A percentile compares a stretch with the other conserved stretches of the same genome.
phyloP scores from a whole-genome alignment of 495 filamentous ascomycete species.

The Neurospora cerealis region DNA sequence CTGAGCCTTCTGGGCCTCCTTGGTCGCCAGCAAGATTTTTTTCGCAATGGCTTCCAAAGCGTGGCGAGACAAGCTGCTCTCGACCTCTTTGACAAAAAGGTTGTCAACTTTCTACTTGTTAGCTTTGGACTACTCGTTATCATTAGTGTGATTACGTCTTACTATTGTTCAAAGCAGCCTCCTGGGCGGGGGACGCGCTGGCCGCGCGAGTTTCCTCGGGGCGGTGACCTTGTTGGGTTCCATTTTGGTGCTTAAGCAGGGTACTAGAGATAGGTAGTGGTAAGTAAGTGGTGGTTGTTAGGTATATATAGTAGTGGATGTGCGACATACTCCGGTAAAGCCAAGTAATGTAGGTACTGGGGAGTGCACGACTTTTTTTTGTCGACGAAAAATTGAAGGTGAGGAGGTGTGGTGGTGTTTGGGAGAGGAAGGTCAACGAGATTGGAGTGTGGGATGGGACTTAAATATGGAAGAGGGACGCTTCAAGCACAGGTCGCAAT shows the following conservation, averaged over 20 bases:
- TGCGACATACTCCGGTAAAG: no score
- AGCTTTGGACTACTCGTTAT: neutral
- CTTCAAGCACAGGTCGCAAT: no score
- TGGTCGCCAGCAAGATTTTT: neutral
- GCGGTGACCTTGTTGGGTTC: neutral
- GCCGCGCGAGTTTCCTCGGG: neutral
- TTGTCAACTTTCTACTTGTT: neutral
- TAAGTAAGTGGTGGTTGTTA: neutral
- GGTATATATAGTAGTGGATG: neutral
- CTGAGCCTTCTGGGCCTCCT: neutral
- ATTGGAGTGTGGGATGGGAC: no score
- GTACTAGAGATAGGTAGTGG: neutral
- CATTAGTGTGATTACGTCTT: neutral
- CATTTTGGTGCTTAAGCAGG: neutral
- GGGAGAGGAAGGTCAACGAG: neutral
- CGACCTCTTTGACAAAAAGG: neutral
- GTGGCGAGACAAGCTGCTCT: neutral
- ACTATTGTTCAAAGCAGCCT: neutral
- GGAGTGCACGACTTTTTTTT: no score
- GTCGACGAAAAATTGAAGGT: no score
- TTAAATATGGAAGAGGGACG: neutral
- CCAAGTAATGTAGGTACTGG: no score
- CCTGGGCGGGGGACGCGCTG: neutral
- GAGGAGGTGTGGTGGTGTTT: no score
- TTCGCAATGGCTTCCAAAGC: neutral